Evolutionary conservation across 2,329 filamentous ascomycete species (phyloP), one percentile per base, ranked within the genome.

Genomic region (Thermochaetoides dissita): DNA sequence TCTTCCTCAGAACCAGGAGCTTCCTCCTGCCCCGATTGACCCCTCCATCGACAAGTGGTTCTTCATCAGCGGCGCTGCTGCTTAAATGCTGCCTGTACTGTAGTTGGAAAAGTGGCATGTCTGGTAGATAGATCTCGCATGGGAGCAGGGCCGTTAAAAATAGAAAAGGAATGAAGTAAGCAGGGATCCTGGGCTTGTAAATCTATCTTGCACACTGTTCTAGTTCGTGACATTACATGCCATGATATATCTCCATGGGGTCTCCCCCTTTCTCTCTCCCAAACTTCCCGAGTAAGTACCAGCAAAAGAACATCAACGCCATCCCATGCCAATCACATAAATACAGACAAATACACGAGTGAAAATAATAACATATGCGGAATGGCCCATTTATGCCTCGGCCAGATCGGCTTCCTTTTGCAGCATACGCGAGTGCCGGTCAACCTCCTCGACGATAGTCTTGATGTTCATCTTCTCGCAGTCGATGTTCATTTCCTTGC

Each of bases 31-130:
- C 52, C 88, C 89, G 59, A 94, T 98, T 57, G 91, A 98, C 62
- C 76, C 79, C 62, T 93, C 81, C 67, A 94, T 96, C 61, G 91
- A 98, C 79, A 98, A 98, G 80, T 98, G 91, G 91, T 98, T 98
- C 83, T 98, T 96, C 79, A 98, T 98, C 68, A 94, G 87, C 64
- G 91, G 91, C 66, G 91, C 91, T 61, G 85, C 87, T 56, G 73
- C 81, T 57, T 89, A 24, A 24, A 24, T 24, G 17, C 17, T 24
- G 17, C 17, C 17, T 5, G 17, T 24, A 24, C 17, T 24, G 17
- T 24, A 24, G 17, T 24, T 24, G 17, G 17, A 24, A 24, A 3
- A 11, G 6, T 10, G 12, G 12, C 11, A n/a, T 24, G 29, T 37
- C 28, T 30, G 30, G 9, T 10, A 32, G 24, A 30, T 42, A 42